These are phyloP conservation scores for Fusarium sp. DNA, from an alignment of 2,329 filamentous ascomycete species.

Conservation along the genomic window DNA sequence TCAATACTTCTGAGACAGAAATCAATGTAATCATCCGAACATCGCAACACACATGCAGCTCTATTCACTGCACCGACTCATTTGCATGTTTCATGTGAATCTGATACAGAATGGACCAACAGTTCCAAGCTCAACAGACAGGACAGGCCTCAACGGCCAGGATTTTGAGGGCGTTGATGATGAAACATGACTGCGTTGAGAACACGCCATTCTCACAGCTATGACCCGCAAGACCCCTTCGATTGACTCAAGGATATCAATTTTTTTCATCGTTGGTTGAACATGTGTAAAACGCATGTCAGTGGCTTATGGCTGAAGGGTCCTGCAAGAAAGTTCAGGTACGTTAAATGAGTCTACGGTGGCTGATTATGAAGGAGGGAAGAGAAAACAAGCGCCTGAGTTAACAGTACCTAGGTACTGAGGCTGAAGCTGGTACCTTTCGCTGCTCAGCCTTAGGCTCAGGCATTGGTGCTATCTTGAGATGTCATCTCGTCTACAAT, in stretches of 20 bases:
- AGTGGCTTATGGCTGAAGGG: not conserved
- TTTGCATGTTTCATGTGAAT: slow-evolving; percentile 17
- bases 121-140: slow-evolving; percentile 7
- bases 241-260: not conserved
- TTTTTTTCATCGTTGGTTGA: not conserved
- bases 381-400: slow-evolving; percentile 7
- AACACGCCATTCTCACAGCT: slow-evolving; percentile 26
- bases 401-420: not conserved
- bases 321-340: slow-evolving; percentile 12
- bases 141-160: slow-evolving; percentile 24
- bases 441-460: not conserved
- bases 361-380: slow-evolving; percentile 8
- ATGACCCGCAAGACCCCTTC: slow-evolving; percentile 16
- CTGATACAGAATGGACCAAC: not conserved
- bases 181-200: slow-evolving; percentile 32
- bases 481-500: slow-evolving; percentile 34
- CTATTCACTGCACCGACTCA: slow-evolving; percentile 4
- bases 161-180: slow-evolving; percentile 26
- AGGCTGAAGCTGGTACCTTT: not conserved
- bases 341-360: slow-evolving; percentile 15
- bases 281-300: slow-evolving; percentile 1
- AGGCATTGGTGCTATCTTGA: slow-evolving; percentile 12
- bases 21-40: slow-evolving; percentile 7
- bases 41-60: slow-evolving; percentile 4
- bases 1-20: slow-evolving; percentile 5